Conservation (phyloP, 2,329 filamentous ascomycete species). For the Blumeriella jaapii region DNA sequence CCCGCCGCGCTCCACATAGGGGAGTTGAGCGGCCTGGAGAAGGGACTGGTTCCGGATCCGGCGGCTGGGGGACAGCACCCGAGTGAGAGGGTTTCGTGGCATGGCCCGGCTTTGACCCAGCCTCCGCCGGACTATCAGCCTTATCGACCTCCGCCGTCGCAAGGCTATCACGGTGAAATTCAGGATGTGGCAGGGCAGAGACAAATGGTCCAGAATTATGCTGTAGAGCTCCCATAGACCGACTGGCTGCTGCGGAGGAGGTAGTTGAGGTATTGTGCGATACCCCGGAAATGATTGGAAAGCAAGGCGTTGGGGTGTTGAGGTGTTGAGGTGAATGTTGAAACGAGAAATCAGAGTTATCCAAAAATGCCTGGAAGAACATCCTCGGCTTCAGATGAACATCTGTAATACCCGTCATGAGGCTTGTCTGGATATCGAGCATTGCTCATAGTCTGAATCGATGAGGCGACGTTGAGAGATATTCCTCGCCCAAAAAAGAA, state of each 20-base stretch:
- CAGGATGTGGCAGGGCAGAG: neutral
- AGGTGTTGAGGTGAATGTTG: no score
- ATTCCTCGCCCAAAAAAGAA: no score
- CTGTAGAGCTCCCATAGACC: no score
- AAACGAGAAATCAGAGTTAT: no score
- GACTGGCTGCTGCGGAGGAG: no score
- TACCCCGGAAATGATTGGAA: neutral
- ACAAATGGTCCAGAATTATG: no score
- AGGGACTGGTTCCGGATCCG: conserved; percentile 1
- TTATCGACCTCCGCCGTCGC: neutral
- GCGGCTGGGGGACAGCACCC: conserved; percentile 1
- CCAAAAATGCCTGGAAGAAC: neutral
- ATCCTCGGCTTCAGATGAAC: neutral
- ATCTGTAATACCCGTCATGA: no score
- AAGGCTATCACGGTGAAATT: neutral
- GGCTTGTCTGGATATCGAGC: no score
- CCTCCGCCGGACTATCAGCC: neutral
- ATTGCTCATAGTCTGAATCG: no score
- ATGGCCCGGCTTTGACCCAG: conserved; percentile 1
- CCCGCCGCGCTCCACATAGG: neutral
- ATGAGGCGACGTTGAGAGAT: no score
- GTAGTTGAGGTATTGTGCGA: neutral
- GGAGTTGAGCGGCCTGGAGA: neutral
- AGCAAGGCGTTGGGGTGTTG: conserved; percentile 3
- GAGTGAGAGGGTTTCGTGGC: conserved; percentile 4